Percentiles rank a stretch among this genome's conserved stretches.
Conservation (phyloP, 1,139 yeast genomes). For the Schwanniomyces etchellsii region DNA sequence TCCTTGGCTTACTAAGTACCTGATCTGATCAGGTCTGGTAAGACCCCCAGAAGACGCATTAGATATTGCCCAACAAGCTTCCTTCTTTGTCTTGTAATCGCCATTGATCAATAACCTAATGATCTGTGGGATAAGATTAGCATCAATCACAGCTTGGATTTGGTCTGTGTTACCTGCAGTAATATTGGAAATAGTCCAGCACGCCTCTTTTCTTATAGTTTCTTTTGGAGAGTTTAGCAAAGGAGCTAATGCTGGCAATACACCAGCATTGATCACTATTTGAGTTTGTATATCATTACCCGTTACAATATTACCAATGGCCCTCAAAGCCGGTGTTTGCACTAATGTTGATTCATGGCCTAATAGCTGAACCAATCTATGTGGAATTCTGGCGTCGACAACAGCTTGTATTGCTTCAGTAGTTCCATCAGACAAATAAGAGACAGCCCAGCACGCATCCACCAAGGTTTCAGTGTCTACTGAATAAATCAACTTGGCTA, state of each 20-base stretch:
- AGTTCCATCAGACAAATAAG: conserved; percentile 90
- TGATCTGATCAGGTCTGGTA: conserved; percentile 86
- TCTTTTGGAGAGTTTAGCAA: conserved; percentile 83
- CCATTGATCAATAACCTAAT: conserved; percentile 76
- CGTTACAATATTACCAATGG: conserved; percentile 96
- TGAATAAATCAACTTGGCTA: conserved; percentile 85
- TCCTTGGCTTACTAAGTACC: conserved; percentile 89
- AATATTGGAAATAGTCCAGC: conserved; percentile 97
- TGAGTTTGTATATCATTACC: conserved; percentile 96
- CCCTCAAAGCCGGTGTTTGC: conserved; percentile 95
- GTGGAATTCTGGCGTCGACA: conserved; percentile 92
- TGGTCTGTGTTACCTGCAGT: conserved; percentile 96
- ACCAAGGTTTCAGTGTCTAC: conserved; percentile 89
- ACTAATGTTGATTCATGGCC: conserved; percentile 80
- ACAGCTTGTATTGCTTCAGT: conserved; percentile 94
- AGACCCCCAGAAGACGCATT: conserved; percentile 97
- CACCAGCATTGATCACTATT: conserved; percentile 90
- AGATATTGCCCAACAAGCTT: conserved; percentile 99
- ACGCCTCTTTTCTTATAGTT: conserved; percentile 91
- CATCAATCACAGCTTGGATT: conserved; percentile 94
- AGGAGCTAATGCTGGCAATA: conserved; percentile 77
- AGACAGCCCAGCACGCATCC: conserved; percentile 99
- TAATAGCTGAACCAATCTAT: conserved; percentile 84
- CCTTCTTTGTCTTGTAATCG: conserved; percentile 94
- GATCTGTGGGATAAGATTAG: conserved; percentile 89